Percentiles rank a stretch among this genome's conserved stretches.
Evolutionary conservation across 345 rosid genomes (phyloP).

Genomic region (Zanthoxylum bungeanum): DNA sequence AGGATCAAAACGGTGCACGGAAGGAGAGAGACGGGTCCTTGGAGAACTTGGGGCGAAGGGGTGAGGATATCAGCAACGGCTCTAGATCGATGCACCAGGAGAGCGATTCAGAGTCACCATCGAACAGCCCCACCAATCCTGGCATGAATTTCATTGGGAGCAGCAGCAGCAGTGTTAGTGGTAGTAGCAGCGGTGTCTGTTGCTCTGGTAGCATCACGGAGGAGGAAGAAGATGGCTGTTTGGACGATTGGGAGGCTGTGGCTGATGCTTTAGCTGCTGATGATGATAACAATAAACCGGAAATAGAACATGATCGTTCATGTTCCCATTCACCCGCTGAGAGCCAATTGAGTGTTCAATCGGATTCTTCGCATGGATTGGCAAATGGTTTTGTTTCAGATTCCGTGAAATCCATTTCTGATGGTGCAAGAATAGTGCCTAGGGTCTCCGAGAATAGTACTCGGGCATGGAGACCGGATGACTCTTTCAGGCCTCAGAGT

Average conservation of each 20-base stretch:
- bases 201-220: slow-evolving; percentile 84
- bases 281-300: slow-evolving; percentile 30
- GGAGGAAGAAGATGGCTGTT: slow-evolving; percentile 73
- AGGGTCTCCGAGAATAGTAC: slow-evolving; percentile 34
- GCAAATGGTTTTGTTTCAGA: slow-evolving; percentile 21
- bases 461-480: slow-evolving; percentile 86
- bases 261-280: slow-evolving; percentile 91
- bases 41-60: slow-evolving; percentile 39
- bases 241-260: slow-evolving; percentile 96
- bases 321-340: slow-evolving; percentile 23
- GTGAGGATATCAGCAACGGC: slow-evolving; percentile 30
- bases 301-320: slow-evolving; percentile 18
- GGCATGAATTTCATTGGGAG: slow-evolving; percentile 53
- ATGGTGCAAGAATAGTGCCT: slow-evolving; percentile 24
- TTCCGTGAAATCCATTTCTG: slow-evolving; percentile 25
- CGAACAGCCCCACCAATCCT: slow-evolving; percentile 54
- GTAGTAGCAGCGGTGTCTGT: slow-evolving; percentile 73
- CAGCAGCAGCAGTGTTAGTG: slow-evolving; percentile 53
- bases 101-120: slow-evolving; percentile 54
- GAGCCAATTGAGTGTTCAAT: slow-evolving; percentile 20
- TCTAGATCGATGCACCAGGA: slow-evolving; percentile 42
- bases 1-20: slow-evolving; percentile 32
- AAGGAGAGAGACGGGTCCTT: slow-evolving; percentile 33
- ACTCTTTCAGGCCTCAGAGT: slow-evolving; percentile 70
- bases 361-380: slow-evolving; percentile 18